These are phyloP conservation scores for Zymoseptoria ardabiliae DNA, from an alignment of 2,329 filamentous ascomycete species.

Conservation along the genomic window DNA sequence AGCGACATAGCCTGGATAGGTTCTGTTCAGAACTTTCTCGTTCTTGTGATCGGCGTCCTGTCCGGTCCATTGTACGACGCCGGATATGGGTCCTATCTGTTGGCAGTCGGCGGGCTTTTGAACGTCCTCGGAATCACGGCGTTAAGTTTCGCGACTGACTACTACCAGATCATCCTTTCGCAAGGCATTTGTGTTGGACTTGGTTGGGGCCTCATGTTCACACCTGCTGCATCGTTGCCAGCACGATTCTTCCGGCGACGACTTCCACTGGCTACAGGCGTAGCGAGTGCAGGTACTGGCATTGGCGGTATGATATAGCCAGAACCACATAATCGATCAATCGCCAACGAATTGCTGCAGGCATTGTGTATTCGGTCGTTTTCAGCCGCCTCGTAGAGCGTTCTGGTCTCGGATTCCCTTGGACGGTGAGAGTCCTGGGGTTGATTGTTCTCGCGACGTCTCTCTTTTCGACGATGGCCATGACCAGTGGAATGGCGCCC, in stretches of 20 bases:
- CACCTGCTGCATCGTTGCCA: background rate
- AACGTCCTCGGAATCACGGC: constrained; percentile 41
- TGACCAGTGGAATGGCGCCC: constrained; percentile 4
- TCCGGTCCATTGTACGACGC: background rate
- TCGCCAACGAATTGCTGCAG: constrained; percentile 13
- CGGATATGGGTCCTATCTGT: background rate
- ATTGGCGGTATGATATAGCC: background rate
- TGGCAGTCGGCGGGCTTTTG: constrained; percentile 30
- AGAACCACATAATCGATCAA: background rate
- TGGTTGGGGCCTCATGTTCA: background rate
- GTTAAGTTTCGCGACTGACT: constrained; percentile 31
- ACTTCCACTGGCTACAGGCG: background rate
- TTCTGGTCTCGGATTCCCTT: constrained; percentile 44
- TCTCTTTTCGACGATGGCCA: constrained; percentile 11
- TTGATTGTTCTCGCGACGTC: constrained; percentile 32
- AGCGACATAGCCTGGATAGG: constrained; percentile 34
- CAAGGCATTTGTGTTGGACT: constrained; percentile 30
- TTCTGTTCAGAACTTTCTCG: constrained; percentile 36
- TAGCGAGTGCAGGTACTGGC: constrained; percentile 3
- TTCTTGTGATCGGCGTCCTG: constrained; percentile 29
- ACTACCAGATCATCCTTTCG: constrained; percentile 40
- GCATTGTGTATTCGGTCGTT: constrained; percentile 2
- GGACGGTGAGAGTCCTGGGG: constrained; percentile 44
- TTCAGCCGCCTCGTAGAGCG: constrained; percentile 1
- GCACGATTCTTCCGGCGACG: background rate